Percentiles rank a stretch among this genome's conserved stretches.
Conservation (phyloP, 768 basidiomycete genomes). For the Cystofilobasidium capitatum region DNA sequence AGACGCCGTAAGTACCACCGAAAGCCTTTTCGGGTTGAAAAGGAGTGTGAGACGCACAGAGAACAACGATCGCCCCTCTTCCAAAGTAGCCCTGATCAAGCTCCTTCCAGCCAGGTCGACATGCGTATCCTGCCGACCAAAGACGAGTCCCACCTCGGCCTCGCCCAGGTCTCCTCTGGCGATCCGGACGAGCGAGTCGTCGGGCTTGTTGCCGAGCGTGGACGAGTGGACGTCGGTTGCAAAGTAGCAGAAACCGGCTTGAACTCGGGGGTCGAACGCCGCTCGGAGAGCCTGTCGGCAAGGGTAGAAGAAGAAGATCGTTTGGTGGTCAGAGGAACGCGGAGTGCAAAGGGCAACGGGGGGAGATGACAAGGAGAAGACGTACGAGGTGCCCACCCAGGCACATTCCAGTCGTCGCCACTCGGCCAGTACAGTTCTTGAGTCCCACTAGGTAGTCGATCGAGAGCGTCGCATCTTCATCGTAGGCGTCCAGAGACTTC, state of each 20-base stretch:
- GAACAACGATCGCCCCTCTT: slow-evolving; percentile 62
- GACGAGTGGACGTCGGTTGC: slow-evolving; percentile 76
- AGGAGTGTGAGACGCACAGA: slow-evolving; percentile 48
- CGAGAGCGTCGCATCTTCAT: slow-evolving; percentile 74
- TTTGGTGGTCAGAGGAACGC: background rate
- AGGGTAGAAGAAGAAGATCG: too few species aligned
- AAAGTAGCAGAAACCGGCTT: slow-evolving; percentile 85
- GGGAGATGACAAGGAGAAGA: slow-evolving; percentile 56
- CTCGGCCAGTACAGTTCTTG: slow-evolving; percentile 79
- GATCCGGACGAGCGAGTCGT: slow-evolving; percentile 68
- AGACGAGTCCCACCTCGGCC: slow-evolving; percentile 89
- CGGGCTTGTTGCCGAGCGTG: slow-evolving; percentile 71
- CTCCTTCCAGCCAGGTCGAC: slow-evolving; percentile 79
- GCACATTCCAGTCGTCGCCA: slow-evolving; percentile 46
- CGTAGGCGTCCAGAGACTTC: slow-evolving; percentile 76
- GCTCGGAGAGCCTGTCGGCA: slow-evolving; percentile 45
- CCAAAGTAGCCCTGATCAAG: slow-evolving; percentile 68
- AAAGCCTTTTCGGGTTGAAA: background rate
- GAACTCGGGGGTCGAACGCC: slow-evolving; percentile 73
- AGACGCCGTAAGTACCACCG: background rate
- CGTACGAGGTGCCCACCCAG: slow-evolving; percentile 33
- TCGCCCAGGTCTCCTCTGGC: slow-evolving; percentile 61
- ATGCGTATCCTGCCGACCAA: slow-evolving; percentile 88
- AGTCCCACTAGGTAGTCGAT: slow-evolving; percentile 64
- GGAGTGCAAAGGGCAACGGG: slow-evolving; percentile 8